Evolutionary conservation across 1,284 basidiomycete genomes (phyloP).

Genomic region (Moniliella sp.): DNA sequence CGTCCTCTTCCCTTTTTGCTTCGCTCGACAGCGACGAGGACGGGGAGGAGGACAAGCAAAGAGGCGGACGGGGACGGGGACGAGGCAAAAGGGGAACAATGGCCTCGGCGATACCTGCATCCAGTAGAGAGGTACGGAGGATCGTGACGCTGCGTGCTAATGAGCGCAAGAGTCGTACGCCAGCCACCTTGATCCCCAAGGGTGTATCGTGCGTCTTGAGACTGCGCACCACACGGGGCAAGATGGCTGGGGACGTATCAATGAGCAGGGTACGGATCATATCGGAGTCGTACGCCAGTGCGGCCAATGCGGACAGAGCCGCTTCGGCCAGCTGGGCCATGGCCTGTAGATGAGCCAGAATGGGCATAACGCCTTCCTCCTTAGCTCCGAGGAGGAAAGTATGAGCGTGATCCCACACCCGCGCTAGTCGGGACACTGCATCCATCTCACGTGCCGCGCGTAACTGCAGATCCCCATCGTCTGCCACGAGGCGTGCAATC

Average conservation of each 20-base stretch:
- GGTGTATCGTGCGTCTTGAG: conserved; percentile 10
- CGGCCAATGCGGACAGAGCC: conserved; percentile 13
- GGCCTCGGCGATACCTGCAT: conserved; percentile 18
- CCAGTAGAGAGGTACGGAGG: conserved; percentile 21
- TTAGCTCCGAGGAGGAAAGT: too few species aligned
- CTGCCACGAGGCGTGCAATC: too few species aligned
- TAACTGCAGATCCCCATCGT: too few species aligned
- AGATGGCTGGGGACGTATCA: conserved; percentile 10
- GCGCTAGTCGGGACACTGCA: too few species aligned
- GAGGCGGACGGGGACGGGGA: too few species aligned
- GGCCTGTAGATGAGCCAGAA: too few species aligned
- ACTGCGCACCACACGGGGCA: conserved; percentile 13
- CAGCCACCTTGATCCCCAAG: conserved; percentile 20
- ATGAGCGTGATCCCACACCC: too few species aligned
- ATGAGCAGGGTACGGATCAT: conserved; percentile 15
- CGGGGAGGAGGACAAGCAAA: too few species aligned
- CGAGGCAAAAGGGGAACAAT: conserved; percentile 12
- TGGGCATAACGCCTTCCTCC: too few species aligned
- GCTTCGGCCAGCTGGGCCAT: neutral
- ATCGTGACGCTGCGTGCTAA: conserved; percentile 20
- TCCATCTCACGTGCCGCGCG: too few species aligned
- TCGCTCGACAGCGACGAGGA: too few species aligned
- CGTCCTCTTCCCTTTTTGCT: conserved; percentile 9
- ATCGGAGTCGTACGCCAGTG: conserved; percentile 17
- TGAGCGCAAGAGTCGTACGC: conserved; percentile 15